Evolutionary conservation across 305 asterid genomes (phyloP).

Genomic region (Coffea humblotiana): DNA sequence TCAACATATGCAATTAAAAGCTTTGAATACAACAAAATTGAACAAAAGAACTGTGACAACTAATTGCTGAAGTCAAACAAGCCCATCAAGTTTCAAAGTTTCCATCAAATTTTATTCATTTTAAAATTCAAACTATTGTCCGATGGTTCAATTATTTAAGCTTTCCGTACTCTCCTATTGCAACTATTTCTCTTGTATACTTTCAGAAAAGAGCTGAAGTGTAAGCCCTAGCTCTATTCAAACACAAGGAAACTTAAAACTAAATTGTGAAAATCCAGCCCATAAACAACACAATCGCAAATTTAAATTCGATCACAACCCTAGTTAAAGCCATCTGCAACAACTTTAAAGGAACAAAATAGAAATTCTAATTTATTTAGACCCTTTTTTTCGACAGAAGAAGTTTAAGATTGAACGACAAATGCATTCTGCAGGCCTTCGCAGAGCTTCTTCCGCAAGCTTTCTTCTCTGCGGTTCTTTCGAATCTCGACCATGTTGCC

Average conservation of each 20-base stretch:
- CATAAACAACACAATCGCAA: not conserved
- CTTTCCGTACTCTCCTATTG: not conserved
- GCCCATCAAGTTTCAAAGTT: not conserved
- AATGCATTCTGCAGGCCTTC: constrained; percentile 54
- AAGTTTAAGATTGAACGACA: constrained; percentile 44
- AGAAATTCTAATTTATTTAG: not conserved
- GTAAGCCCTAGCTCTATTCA: not conserved
- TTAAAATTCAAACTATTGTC: too few species aligned
- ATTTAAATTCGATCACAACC: not conserved
- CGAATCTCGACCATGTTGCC: constrained; percentile 96
- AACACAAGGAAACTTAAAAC: not conserved
- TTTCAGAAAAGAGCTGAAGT: not conserved
- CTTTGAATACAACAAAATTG: too few species aligned
- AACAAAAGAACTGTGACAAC: not conserved
- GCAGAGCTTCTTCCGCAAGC: constrained; percentile 88
- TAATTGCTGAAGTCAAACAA: not conserved
- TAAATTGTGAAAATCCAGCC: not conserved
- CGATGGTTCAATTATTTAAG: not conserved
- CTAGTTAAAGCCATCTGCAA: not conserved
- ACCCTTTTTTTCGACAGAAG: constrained; percentile 66
- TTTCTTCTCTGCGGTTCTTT: constrained; percentile 83
- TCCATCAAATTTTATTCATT: too few species aligned
- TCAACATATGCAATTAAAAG: too few species aligned
- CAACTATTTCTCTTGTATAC: too few species aligned
- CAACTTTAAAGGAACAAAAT: not conserved